These are phyloP conservation scores for Biscogniauxia sp. DNA, from an alignment of 2,329 filamentous ascomycete genomes.

Conservation along the genomic window DNA sequence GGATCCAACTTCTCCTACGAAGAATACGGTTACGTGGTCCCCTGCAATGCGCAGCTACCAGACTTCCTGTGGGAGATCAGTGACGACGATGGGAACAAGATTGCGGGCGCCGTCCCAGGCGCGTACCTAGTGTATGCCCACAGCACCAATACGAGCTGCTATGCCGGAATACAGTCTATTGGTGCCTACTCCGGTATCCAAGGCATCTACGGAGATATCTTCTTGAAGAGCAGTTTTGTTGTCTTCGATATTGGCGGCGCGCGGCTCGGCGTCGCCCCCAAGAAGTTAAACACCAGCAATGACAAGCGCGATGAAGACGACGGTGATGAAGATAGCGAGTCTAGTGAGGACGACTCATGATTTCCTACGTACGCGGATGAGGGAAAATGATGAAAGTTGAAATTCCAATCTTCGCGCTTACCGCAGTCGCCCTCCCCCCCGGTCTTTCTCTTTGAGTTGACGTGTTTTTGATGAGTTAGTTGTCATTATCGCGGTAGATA, in stretches of 20 bases:
- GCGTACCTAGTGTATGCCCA: slow-evolving; percentile 54
- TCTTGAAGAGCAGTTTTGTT: slow-evolving; percentile 75
- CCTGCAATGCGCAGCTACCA: slow-evolving; percentile 56
- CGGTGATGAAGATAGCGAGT: neutral
- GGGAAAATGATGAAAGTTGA: too few species aligned
- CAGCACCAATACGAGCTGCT: slow-evolving; percentile 58
- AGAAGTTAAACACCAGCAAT: slow-evolving; percentile 34
- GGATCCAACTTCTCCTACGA: slow-evolving; percentile 48
- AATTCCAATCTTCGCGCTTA: neutral
- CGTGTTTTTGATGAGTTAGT: neutral
- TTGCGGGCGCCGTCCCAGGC: slow-evolving; percentile 54
- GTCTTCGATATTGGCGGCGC: slow-evolving; percentile 61
- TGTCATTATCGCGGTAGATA: slow-evolving; percentile 4
- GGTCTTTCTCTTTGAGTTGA: neutral
- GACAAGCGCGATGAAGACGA: slow-evolving; percentile 10
- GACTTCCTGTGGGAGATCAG: slow-evolving; percentile 55
- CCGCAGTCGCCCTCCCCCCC: neutral
- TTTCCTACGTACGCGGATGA: neutral
- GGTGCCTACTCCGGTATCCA: slow-evolving; percentile 46
- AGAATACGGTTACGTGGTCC: slow-evolving; percentile 53
- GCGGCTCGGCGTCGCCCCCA: slow-evolving; percentile 44
- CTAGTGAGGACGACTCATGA: neutral
- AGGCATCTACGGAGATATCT: slow-evolving; percentile 73
- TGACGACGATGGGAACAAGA: slow-evolving; percentile 38
- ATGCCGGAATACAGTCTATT: slow-evolving; percentile 69